Percentiles rank a stretch among this genome's conserved stretches.
Conservation (phyloP, 2,329 filamentous ascomycete genomes). For the Penicillium palitans region DNA sequence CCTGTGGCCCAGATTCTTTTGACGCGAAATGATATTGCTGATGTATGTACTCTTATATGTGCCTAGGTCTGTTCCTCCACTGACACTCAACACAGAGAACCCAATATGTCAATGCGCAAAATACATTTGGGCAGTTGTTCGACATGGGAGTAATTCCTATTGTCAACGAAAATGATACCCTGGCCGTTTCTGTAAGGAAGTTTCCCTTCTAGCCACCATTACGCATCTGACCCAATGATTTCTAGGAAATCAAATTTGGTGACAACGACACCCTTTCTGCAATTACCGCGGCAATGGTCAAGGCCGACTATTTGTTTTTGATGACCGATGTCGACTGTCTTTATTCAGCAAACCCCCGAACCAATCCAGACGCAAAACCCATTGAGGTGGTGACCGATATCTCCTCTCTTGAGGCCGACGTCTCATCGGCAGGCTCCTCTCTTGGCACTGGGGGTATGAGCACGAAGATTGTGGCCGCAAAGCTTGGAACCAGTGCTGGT, state of each 20-base stretch:
- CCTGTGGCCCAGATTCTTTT: constrained; percentile 93
- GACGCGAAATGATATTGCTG: constrained; percentile 93
- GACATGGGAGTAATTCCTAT: constrained; percentile 97
- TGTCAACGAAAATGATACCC: constrained; percentile 97
- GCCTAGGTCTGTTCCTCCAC: not conserved
- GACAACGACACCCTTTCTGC: constrained; percentile 98
- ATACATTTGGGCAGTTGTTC: constrained; percentile 85
- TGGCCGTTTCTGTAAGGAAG: constrained; percentile 72
- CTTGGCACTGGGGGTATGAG: constrained; percentile 96
- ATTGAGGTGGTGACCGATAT: constrained; percentile 95
- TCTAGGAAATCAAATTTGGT: constrained; percentile 91
- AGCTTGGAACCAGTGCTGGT: constrained; percentile 87
- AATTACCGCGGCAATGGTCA: constrained; percentile 95
- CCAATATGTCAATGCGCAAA: constrained; percentile 94
- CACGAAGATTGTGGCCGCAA: constrained; percentile 93
- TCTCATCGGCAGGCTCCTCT: constrained; percentile 83
- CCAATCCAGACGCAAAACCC: constrained; percentile 77
- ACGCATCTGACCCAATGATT: constrained; percentile 1
- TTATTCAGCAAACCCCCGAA: constrained; percentile 92
- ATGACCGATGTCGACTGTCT: constrained; percentile 99
- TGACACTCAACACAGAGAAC: constrained; percentile 60
- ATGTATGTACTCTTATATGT: constrained; percentile 56
- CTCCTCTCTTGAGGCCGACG: constrained; percentile 75
- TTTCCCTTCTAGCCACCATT: not conserved
- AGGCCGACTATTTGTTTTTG: constrained; percentile 92